Evolutionary conservation across 805 yeast species (phyloP), one percentile per base, ranked within the genome.

Genomic region (Yamadazyma akitaensis): DNA sequence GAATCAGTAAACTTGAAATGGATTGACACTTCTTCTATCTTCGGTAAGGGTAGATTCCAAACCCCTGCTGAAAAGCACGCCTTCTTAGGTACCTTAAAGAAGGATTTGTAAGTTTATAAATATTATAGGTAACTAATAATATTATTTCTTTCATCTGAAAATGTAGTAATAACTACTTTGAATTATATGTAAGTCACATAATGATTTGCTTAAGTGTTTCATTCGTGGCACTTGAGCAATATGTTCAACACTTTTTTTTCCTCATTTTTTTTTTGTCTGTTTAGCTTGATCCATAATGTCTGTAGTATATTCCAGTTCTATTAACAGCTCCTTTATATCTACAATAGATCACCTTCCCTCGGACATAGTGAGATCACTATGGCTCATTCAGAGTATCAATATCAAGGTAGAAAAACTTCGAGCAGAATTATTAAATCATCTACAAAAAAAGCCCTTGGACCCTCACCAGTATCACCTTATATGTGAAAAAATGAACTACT

Each of bases 21-120:
- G 99, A 94, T 94, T 75, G 99, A 94, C 78, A 94, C 99, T 68
- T 96, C 99, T 73, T 94, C 99, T 71, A 91, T 92, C 81, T 94
- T 94, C 91, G 99, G 99, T 87, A 95, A 94, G 89, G 99, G 99
- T 84, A 94, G 99, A 86, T 94, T 94, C 98, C 99, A 94, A 83
- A 94, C 99, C 71, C 96, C 97, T 68, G 98, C 97, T 76, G 99
- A 94, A 85, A 95, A 95, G 91, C 90, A 85, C 73, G 96, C 99
- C 73, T 94, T 94, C 92, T 69, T 91, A 82, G 99, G 99, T 82
- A 92, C 99, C 72, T 86, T 94, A 76, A 94, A 94, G 96, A 91
- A 88, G 85, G 97, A 91, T 78, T 83, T 88, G 73, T 79, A 44
- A 36, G 33, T 26, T 14, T 24, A 16, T 35, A 35, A 26, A 17